Evolutionary conservation across 2,329 filamentous ascomycete species (phyloP), one percentile per base, ranked within the genome.

Genomic region (Colletotrichum caudatum): DNA sequence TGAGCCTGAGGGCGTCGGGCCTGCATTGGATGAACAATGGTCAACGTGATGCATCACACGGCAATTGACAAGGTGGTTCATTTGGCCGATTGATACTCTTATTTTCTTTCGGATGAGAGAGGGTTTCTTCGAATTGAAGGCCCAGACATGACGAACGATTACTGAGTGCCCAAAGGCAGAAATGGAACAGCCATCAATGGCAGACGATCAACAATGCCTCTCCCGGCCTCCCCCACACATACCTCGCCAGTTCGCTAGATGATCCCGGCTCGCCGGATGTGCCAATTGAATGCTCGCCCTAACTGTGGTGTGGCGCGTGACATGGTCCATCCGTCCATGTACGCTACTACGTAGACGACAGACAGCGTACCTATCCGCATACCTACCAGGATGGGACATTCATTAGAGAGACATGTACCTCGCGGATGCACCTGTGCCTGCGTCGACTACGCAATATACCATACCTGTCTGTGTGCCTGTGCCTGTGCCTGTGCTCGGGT

Each of bases 201-300:
- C 46, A 29, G 48, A 16, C 29, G 1, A 46, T 41, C 50, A 23
- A 44, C 20, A n/a, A 20, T 41, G 50, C 50, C 18, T 56, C 50
- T 8, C 37, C 26, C n/a, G 35, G 23, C 35, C 48, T 11, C 20
- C 48, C 66, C 37, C 66, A 57, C 62, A 48, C 51, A 61, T 44
- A 50, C 26, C 50, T 57, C 33, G 12, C 16, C 26, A 48, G 41
- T 20, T 57, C 62, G 29, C 26, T 44, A 51, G n/a, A 29, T 20
- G 53, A 61, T 3, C 57, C 56, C 37, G 57, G 57, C 64, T 44
- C 26, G n/a, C 37, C 37, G 54, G 60, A 54, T 35, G 53, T 71
- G 64, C 26, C 69, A 71, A 44, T 29, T 29, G 29, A 29, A 29
- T 63, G 58, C 54, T 63, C 37, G 58, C 63, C 65, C 65, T 64